Evolutionary conservation across 2,329 filamentous ascomycete genomes (phyloP).

Genomic region (Aspergillus pseudoglaucus): DNA sequence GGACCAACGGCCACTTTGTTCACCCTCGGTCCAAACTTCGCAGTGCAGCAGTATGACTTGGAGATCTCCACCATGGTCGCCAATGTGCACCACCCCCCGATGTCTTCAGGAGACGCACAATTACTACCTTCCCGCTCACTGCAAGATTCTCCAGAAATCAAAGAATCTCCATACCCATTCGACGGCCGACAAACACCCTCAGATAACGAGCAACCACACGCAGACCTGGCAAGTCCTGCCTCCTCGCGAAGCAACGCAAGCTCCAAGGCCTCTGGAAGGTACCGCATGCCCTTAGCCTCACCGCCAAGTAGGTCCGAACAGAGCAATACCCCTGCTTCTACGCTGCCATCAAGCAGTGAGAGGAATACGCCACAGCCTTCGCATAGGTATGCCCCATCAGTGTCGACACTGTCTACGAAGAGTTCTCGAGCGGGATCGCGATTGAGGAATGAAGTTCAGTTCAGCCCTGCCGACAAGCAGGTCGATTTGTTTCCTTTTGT

Average conservation of each 20-base stretch:
- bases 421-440: constrained; percentile 53
- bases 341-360: constrained; percentile 27
- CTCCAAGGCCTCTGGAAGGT: constrained; percentile 50
- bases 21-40: constrained; percentile 79
- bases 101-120: constrained; percentile 63
- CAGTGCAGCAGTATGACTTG: constrained; percentile 90
- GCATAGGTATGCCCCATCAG: constrained; percentile 34
- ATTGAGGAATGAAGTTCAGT: constrained; percentile 71
- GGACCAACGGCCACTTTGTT: constrained; percentile 88
- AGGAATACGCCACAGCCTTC: constrained; percentile 32
- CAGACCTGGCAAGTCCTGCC: constrained; percentile 64
- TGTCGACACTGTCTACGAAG: constrained; percentile 44
- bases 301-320: constrained; percentile 37
- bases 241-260: constrained; percentile 53
- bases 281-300: constrained; percentile 29
- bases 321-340: constrained; percentile 42
- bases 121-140: constrained; percentile 25
- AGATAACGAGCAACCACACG: constrained; percentile 58
- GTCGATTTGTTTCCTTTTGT: constrained; percentile 83
- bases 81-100: constrained; percentile 80
- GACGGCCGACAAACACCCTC: constrained; percentile 69
- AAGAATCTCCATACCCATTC: constrained; percentile 66
- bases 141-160: constrained; percentile 49
- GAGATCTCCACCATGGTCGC: constrained; percentile 78
- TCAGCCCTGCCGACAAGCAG: constrained; percentile 67